These are phyloP conservation scores for Podila verticillata DNA, from an alignment of 192 early-diverging fungal genomes.

Conservation along the genomic window DNA sequence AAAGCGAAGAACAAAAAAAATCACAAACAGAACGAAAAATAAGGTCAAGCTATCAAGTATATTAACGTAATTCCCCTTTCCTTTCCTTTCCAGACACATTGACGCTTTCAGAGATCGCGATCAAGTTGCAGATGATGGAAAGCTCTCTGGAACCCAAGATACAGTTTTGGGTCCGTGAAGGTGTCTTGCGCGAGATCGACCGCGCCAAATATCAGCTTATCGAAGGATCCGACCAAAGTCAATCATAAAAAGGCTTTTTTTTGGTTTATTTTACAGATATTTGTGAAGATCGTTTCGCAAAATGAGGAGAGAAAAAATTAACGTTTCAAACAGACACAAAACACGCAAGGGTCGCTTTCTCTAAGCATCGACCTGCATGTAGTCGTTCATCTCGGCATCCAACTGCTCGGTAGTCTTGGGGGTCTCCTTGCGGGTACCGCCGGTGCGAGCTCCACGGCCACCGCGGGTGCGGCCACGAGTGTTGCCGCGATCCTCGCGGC, in stretches of 20 bases:
- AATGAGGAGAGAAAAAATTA: neutral
- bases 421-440: constrained; percentile 35
- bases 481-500: constrained; percentile 27
- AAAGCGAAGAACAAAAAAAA: neutral
- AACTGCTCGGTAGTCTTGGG: constrained; percentile 57
- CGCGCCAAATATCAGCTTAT: constrained; percentile 25
- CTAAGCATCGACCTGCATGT: constrained; percentile 60
- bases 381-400: constrained; percentile 61
- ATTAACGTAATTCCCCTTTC: no score
- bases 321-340: neutral
- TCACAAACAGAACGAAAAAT: neutral
- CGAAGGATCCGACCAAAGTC: neutral
- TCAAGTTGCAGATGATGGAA: constrained; percentile 9
- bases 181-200: constrained; percentile 16
- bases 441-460: constrained; percentile 47
- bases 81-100: constrained; percentile 15
- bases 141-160: constrained; percentile 18
- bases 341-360: neutral
- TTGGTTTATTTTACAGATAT: neutral
- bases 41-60: no score
- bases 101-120: constrained; percentile 17
- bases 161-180: constrained; percentile 29
- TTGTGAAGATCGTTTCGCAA: neutral
- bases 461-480: constrained; percentile 42
- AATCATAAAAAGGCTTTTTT: neutral